phyloP scores from a whole-genome alignment of 2,329 filamentous ascomycete species.

The Scortechinia acanthostroma region DNA sequence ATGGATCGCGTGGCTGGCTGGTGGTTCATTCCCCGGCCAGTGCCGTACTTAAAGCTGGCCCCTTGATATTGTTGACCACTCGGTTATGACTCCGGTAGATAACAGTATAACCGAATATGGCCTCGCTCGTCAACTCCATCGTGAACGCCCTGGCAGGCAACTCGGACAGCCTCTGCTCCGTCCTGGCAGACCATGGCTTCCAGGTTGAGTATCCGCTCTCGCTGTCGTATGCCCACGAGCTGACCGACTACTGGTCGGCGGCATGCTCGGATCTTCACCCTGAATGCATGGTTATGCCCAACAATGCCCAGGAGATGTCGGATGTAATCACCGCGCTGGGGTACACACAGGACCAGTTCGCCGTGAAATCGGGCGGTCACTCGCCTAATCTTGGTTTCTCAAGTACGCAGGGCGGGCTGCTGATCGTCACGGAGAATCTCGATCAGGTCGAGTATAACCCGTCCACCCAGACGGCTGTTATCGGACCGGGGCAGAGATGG shows the following conservation, averaged over 20 bases:
- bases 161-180: no score
- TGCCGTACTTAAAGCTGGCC: no score
- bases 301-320: not conserved
- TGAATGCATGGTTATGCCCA: not conserved
- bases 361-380: conserved; percentile 28
- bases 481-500: conserved; percentile 23
- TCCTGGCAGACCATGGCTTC: no score
- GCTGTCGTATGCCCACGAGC: not conserved
- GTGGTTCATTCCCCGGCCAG: no score
- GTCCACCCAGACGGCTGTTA: conserved; percentile 11
- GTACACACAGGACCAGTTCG: conserved; percentile 13
- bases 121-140: no score
- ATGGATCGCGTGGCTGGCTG: no score
- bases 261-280: not conserved
- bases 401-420: conserved; percentile 16
- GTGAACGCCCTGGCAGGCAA: no score
- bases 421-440: conserved; percentile 17
- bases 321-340: not conserved
- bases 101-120: no score
- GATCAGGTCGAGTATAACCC: conserved; percentile 13
- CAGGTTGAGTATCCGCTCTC: no score
- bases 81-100: no score
- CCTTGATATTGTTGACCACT: no score
- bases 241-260: not conserved
- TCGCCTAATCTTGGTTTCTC: conserved; percentile 21